Evolutionary conservation across 1,284 basidiomycete species (phyloP).

Genomic region (Cutaneotrichosporon sp.): DNA sequence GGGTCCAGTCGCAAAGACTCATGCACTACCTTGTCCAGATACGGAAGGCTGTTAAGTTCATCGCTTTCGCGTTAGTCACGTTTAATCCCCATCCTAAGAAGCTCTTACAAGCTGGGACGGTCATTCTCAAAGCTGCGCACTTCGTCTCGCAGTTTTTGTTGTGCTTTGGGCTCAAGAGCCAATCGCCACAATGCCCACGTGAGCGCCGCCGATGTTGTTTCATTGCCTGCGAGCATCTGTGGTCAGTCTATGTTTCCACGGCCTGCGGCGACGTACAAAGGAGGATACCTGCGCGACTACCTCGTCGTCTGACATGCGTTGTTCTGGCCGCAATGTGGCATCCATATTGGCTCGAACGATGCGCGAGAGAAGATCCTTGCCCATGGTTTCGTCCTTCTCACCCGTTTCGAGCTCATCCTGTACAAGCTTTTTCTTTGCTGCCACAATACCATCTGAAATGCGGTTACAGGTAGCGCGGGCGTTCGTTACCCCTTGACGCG

Average conservation of each 20-base stretch:
- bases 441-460: not conserved
- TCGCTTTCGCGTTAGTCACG: slow-evolving; percentile 4
- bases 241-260: not conserved
- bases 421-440: not conserved
- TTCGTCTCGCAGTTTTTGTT: slow-evolving; percentile 58
- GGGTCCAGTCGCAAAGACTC: slow-evolving; percentile 62
- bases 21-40: slow-evolving; percentile 61
- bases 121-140: slow-evolving; percentile 48
- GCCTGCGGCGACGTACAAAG: slow-evolving; percentile 54
- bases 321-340: slow-evolving; percentile 52
- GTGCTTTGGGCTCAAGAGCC: slow-evolving; percentile 54
- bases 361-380: slow-evolving; percentile 15
- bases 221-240: slow-evolving; percentile 57
- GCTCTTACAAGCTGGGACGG: slow-evolving; percentile 1
- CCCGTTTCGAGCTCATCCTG: not conserved
- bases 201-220: slow-evolving; percentile 66
- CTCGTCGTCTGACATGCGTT: slow-evolving; percentile 61
- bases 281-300: slow-evolving; percentile 70
- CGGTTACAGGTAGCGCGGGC: not conserved
- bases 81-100: not conserved
- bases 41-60: slow-evolving; percentile 51
- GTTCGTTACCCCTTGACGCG: not conserved
- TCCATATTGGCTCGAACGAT: slow-evolving; percentile 57
- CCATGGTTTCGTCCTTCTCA: slow-evolving; percentile 50
- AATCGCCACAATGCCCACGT: slow-evolving; percentile 69